Evolutionary conservation across 2,329 filamentous ascomycete genomes (phyloP), one percentile per base, ranked within the genome.

Genomic region (Alternaria hordeiaustralica): DNA sequence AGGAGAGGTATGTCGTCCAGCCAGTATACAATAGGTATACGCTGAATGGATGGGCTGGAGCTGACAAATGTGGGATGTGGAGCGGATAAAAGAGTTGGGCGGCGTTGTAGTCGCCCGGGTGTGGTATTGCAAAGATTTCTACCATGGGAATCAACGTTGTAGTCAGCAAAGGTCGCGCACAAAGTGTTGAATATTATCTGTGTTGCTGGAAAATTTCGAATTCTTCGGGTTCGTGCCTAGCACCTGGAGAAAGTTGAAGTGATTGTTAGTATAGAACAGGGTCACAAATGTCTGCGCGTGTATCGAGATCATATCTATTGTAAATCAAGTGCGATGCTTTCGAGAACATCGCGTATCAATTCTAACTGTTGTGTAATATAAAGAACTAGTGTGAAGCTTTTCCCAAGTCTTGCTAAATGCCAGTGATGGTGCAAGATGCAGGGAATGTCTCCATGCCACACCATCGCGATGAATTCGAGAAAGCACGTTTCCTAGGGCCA

Each of bases 291-390:
- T 1, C 36, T 41, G 15, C 36, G 36, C 15, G 15, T 41, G n/a
- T 41, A 11, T n/a, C 2, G 1, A 6, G 36, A 41, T 18, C 3
- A 18, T 18, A 11, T 1, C 1, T 41, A 0, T 41, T 3, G 15
- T 1, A 3, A 41, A 2, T 41, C 2, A 41, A 11, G 36, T 41
- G 15, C 8, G 1, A 41, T 18, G 8, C 2, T 2, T 18, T 41
- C 36, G 5, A 41, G 2, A 5, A 41, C 2, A 18, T 18, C n/a
- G 15, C 15, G 36, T 41, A 18, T 18, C 3, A 2, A 11, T 41
- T n/a, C 8, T 18, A 18, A 41, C 0, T 0, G 9, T 2, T 41
- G 36, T 41, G 3, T 41, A 2, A 18, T 3, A 41, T 0, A 18
- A 41, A 18, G 36, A 41, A 1, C 4, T n/a, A 41, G 2, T 41